Base-by-base conservation (phyloP, 106 monocot genomes). In the Chionographis japonica region DNA sequence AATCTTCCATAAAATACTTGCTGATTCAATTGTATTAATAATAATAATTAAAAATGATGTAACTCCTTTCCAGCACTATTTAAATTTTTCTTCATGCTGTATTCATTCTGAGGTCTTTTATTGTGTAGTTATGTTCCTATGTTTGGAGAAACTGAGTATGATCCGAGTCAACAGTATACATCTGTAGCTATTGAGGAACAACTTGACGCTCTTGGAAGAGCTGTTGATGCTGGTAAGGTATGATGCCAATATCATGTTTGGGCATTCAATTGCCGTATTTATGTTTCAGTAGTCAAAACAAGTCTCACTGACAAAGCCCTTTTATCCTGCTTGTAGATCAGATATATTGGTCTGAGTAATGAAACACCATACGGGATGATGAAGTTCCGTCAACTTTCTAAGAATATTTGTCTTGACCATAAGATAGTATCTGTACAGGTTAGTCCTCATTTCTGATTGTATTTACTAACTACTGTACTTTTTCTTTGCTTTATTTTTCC, bases 101-200 rank as follows among this genome's bases (percentile, higher is more conserved):
- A 37, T 17, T 61, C 4, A 43, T 76, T 16, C 10, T 10, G 3
- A 51, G 51, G 6, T 53, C 35, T 43, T 27, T 37, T 63, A 46
- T 40, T 40, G 38, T 59, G n/a, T 63, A 95, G 94, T 10, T 95
- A 95, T 77, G 75, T 91, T 70, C 95, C 95, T n/a, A 95, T 91
- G 95, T 95, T 95, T 84, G 95, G 95, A 76, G 95, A 95, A 79
- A 88, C 77, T 10, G 95, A 91, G n/a, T 95, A 95, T 74, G 79
- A 86, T 70, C 81, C 86, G 42, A 78, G 41, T 62, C 66, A 61
- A 20, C 95, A 95, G 55, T 91, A 84, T 40, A 36, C 63, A 15
- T 95, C 88, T 68, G 77, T 91, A 43, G 52, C 79, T 50, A 79
- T 95, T 73, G 88, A 88, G 54, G 88, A 91, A 51, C 95, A 95